Conservation (phyloP, 139 green algal species). For the Marvania coccoides region DNA sequence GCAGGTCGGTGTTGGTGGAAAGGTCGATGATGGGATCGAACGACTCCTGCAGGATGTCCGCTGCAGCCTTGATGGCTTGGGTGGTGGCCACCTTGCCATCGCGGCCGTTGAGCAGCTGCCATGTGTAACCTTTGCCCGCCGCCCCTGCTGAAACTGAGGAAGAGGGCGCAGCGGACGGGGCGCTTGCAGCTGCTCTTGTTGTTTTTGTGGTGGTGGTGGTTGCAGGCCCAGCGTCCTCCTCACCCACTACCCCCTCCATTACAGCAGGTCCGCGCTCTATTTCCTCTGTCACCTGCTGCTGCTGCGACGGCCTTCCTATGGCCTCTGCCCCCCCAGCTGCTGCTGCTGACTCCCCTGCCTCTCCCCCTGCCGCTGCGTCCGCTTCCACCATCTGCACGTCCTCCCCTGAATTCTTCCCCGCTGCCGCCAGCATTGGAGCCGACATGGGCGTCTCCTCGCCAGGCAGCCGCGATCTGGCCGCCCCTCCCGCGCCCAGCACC, state of each 20-base stretch:
- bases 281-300: not conserved
- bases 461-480: conserved; percentile 21
- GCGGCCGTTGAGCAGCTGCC: conserved; percentile 21
- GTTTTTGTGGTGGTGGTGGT: too few species aligned
- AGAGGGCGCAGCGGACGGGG: too few species aligned
- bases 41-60: conserved; percentile 44
- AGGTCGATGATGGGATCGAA: conserved; percentile 89
- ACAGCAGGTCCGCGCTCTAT: too few species aligned
- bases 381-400: not conserved
- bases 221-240: not conserved
- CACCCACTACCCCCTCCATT: not conserved
- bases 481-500: conserved; percentile 33
- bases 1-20: conserved; percentile 63
- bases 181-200: too few species aligned
- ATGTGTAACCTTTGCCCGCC: not conserved
- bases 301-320: not conserved
- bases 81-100: conserved; percentile 20
- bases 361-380: not conserved
- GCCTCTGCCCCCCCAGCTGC: not conserved
- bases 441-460: too few species aligned
- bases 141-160: too few species aligned
- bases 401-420: not conserved
- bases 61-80: conserved; percentile 13
- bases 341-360: not conserved
- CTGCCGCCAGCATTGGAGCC: too few species aligned